phyloP scores from a whole-genome alignment of 257 asterid species.

The Primulina huaijiensis region DNA sequence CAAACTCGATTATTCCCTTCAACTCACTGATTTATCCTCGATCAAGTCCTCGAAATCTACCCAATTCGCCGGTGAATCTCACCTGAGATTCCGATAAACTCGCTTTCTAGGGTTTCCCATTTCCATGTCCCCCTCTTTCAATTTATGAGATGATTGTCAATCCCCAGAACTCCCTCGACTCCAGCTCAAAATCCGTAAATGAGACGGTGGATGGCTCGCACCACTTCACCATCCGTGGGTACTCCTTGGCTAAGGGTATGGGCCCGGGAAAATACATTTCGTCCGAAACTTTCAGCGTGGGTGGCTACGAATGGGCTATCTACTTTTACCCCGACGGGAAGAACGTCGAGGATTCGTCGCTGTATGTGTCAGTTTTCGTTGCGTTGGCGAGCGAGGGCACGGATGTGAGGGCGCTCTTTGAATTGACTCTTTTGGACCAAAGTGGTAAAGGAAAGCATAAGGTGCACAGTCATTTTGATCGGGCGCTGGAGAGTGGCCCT shows the following conservation, averaged over 20 bases:
- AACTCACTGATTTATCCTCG: not conserved
- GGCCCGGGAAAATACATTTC: constrained; percentile 73
- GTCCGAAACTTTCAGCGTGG: constrained; percentile 70
- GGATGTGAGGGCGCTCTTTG: constrained; percentile 83
- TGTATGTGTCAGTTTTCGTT: constrained; percentile 71
- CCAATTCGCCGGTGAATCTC: not conserved
- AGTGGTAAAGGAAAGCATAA: constrained; percentile 85
- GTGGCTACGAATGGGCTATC: constrained; percentile 86
- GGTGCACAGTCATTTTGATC: constrained; percentile 88
- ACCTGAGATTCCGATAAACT: not conserved
- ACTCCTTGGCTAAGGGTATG: constrained; percentile 87
- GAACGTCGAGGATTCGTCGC: constrained; percentile 66
- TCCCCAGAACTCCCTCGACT: constrained; percentile 32
- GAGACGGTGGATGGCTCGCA: constrained; percentile 90
- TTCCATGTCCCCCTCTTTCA: not conserved
- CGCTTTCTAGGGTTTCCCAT: constrained; percentile 33
- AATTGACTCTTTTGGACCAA: constrained; percentile 77
- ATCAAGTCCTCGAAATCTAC: not conserved
- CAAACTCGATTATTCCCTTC: not conserved
- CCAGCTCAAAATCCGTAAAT: constrained; percentile 66
- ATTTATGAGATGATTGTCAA: constrained; percentile 49
- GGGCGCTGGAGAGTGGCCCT: constrained; percentile 87
- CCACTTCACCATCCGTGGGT: constrained; percentile 73
- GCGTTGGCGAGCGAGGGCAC: constrained; percentile 87
- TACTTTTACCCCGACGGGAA: constrained; percentile 88